Evolutionary conservation across 495 filamentous ascomycete genomes (phyloP).

Genomic region (Emericellopsis terricola): DNA sequence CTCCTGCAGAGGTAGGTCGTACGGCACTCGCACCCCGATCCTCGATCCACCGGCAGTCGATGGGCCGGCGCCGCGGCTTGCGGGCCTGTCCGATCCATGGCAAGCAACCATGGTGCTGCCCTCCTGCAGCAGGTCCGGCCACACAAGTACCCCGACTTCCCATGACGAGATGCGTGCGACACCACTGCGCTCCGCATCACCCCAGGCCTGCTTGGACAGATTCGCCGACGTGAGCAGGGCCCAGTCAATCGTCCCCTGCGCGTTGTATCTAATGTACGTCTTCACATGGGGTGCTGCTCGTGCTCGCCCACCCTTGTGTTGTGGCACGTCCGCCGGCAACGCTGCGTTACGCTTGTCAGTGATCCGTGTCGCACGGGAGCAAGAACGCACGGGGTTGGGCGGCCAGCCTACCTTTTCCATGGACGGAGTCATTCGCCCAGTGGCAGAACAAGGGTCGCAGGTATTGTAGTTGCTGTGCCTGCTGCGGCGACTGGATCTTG

Average conservation of each 20-base stretch:
- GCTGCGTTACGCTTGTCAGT: too few relatives aligned
- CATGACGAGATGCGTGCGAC: conserved; percentile 61
- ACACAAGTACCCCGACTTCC: conserved; percentile 73
- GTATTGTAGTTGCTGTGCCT: conserved; percentile 60
- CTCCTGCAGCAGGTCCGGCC: conserved; percentile 48
- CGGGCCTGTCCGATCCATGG: conserved; percentile 41
- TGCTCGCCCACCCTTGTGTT: conserved; percentile 33
- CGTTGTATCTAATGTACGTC: conserved; percentile 61
- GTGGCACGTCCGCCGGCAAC: not conserved
- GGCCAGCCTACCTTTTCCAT: conserved; percentile 15
- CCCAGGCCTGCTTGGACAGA: conserved; percentile 82
- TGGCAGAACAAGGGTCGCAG: conserved; percentile 50
- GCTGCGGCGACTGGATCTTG: conserved; percentile 47
- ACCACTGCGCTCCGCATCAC: conserved; percentile 34
- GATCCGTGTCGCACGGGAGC: too few relatives aligned
- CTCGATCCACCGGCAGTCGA: conserved; percentile 9
- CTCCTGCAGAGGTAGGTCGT: conserved; percentile 54
- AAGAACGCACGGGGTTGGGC: too few relatives aligned
- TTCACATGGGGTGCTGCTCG: conserved; percentile 85
- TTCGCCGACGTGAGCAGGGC: conserved; percentile 76
- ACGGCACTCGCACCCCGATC: conserved; percentile 66
- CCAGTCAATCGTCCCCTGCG: conserved; percentile 52
- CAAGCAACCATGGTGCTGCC: conserved; percentile 46
- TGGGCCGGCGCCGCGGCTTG: not conserved
- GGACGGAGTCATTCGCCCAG: conserved; percentile 40